Conservation (phyloP, 2,329 filamentous ascomycete genomes). For the Chrysoporthe puriensis region DNA sequence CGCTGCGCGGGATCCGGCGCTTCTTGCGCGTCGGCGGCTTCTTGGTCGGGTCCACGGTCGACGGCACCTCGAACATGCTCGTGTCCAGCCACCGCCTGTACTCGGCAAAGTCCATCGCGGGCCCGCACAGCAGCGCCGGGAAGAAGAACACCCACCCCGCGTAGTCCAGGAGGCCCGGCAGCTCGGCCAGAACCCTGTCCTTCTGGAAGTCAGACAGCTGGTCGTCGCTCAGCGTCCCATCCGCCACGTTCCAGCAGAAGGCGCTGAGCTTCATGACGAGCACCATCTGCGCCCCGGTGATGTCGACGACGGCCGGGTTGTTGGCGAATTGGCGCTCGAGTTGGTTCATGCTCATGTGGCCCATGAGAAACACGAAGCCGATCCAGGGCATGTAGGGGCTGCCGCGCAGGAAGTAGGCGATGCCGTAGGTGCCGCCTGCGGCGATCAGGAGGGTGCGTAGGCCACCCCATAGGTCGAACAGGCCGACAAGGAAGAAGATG, state of each 20-base stretch:
- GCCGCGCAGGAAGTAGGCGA: slow-evolving; percentile 76
- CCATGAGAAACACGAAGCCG: slow-evolving; percentile 91
- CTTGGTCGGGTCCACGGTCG: slow-evolving; percentile 80
- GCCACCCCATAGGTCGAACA: slow-evolving; percentile 91
- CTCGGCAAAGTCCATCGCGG: slow-evolving; percentile 92
- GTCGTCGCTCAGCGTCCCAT: slow-evolving; percentile 78
- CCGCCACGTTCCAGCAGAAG: slow-evolving; percentile 98
- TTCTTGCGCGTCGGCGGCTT: slow-evolving; percentile 85
- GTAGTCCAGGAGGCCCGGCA: slow-evolving; percentile 81
- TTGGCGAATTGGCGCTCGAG: slow-evolving; percentile 76
- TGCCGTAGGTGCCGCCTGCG: slow-evolving; percentile 77
- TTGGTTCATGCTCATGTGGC: slow-evolving; percentile 90
- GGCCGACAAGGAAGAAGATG: slow-evolving; percentile 87
- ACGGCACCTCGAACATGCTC: slow-evolving; percentile 87
- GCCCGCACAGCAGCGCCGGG: slow-evolving; percentile 84
- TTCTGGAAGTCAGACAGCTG: slow-evolving; percentile 87
- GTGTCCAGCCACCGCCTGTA: slow-evolving; percentile 93
- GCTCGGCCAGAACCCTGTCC: slow-evolving; percentile 72
- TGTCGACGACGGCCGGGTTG: slow-evolving; percentile 72
- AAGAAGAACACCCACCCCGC: slow-evolving; percentile 94
- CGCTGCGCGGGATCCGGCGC: slow-evolving; percentile 90
- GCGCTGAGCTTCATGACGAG: slow-evolving; percentile 95
- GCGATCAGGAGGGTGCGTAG: slow-evolving; percentile 79
- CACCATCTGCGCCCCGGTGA: slow-evolving; percentile 97
- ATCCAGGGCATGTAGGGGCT: slow-evolving; percentile 98